Percentiles rank a stretch among this genome's conserved stretches.
Evolutionary conservation across 306 rosid genomes (phyloP).

Genomic region (Sicyos baderoa): DNA sequence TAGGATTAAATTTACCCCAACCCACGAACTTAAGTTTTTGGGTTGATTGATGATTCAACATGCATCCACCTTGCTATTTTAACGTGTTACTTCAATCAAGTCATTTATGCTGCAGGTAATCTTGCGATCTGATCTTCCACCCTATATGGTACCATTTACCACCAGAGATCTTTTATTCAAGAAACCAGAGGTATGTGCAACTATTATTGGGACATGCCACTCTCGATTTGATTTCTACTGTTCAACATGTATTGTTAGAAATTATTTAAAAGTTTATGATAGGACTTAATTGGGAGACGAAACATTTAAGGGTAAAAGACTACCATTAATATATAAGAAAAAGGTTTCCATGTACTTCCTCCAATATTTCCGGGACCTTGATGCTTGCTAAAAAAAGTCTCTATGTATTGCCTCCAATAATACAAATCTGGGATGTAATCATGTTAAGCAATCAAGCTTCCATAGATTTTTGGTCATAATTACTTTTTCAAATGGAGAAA

Average conservation of each 20-base stretch:
- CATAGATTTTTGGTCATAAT: constrained; percentile 23
- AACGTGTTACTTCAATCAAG: background rate
- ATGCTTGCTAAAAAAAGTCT: constrained; percentile 51
- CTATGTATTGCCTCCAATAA: constrained; percentile 47
- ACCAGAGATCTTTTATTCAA: constrained; percentile 50
- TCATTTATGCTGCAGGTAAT: constrained; percentile 50
- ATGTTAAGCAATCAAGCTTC: constrained; percentile 38
- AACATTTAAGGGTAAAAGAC: background rate
- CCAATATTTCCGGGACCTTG: constrained; percentile 76
- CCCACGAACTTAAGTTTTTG: too few species aligned
- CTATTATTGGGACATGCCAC: constrained; percentile 12
- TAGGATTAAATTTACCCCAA: too few species aligned
- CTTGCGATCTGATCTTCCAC: constrained; percentile 83
- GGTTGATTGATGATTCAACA: too few species aligned
- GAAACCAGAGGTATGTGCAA: constrained; percentile 73
- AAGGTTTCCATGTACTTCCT: constrained; percentile 22
- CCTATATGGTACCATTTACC: constrained; percentile 79
- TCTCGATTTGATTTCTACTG: background rate
- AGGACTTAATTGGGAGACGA: background rate
- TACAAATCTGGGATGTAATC: constrained; percentile 48
- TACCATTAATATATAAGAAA: too few species aligned
- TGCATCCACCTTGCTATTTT: background rate
- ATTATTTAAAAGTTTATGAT: background rate
- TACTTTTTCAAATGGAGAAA: constrained; percentile 24
- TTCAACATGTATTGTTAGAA: background rate